phyloP scores from a whole-genome alignment of 805 yeast species.

The Saccharomycopsis babjevae region DNA sequence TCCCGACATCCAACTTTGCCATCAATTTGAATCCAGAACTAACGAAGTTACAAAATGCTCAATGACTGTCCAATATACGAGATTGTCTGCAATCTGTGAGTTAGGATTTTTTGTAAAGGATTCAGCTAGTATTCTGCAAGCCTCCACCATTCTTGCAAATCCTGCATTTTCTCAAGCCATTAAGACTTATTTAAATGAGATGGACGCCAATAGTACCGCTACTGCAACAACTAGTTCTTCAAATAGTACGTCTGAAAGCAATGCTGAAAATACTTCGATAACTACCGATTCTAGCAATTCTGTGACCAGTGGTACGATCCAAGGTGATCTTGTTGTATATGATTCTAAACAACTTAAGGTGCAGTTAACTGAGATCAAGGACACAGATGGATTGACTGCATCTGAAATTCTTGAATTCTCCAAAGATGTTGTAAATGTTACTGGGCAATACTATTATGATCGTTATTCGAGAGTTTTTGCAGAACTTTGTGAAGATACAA shows the following conservation, averaged over 20 bases:
- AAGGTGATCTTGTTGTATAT: neutral
- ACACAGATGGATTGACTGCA: neutral
- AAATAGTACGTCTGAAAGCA: neutral
- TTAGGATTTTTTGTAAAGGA: neutral
- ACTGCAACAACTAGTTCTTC: neutral
- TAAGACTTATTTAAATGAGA: neutral
- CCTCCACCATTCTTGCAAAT: neutral
- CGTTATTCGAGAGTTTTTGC: neutral
- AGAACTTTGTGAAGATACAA: neutral
- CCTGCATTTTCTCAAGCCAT: neutral
- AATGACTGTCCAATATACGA: neutral
- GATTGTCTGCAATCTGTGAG: neutral
- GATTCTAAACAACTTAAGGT: neutral
- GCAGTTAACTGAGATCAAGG: neutral
- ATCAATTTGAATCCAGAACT: neutral
- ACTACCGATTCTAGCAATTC: neutral
- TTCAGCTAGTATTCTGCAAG: neutral
- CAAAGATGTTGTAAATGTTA: neutral
- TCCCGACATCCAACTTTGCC: neutral
- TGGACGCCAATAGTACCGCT: neutral
- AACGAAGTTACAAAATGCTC: neutral
- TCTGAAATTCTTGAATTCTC: neutral
- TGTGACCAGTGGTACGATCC: neutral
- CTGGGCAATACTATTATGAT: neutral
- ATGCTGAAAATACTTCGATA: neutral